Base-by-base conservation (phyloP, 495 filamentous ascomycete species). In the Trichoderma parareesei region DNA sequence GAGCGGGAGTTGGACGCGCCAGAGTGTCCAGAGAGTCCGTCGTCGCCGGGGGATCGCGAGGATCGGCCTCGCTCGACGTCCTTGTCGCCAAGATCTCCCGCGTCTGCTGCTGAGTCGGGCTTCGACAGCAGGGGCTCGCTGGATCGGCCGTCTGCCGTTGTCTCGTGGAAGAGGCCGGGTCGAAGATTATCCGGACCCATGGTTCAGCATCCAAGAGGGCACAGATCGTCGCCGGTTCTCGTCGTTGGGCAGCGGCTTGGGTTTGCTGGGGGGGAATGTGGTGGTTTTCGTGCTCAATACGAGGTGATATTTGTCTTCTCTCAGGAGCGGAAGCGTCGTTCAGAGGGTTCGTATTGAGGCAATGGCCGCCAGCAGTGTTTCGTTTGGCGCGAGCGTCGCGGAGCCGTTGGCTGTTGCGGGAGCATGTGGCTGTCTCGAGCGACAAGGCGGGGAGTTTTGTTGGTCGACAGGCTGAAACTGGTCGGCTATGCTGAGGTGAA, bases 41-140 rank as follows among this genome's bases (percentile, higher is more conserved):
- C 27, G 53, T 57, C 53, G 53, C 53, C 27, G 35, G 53, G 37
- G 53, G 53, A 57, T 57, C 53, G 53, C 27, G 53, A 57, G 9
- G 53, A 57, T 57, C 53, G 53, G 53, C 53, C 53, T 57, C 53
- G 8, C 60, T 62, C 60, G 38, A 62, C 79, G 43, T 78, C 74
- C 65, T 86, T 83, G 65, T 86, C 80, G 66, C 84, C 84, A 38
- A 68, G 64, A 14, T 60, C 20, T 13, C 18, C 13, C 55, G 18
- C 48, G 33, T 27, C 27, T 27, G 27, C 61, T 38, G 18, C 14
- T 6, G 40, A 33, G 20, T 42, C 44, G 1, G 64, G 61, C 44
- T 70, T 72, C 62, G 70, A 69, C 11, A 88, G 74, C 41, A 88
- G 71, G 49, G 85, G 85, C 66, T 81, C 75, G 64, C 79, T 76